These are phyloP conservation scores for Fraxinus americana DNA, from an alignment of 257 asterid species.

Conservation along the genomic window DNA sequence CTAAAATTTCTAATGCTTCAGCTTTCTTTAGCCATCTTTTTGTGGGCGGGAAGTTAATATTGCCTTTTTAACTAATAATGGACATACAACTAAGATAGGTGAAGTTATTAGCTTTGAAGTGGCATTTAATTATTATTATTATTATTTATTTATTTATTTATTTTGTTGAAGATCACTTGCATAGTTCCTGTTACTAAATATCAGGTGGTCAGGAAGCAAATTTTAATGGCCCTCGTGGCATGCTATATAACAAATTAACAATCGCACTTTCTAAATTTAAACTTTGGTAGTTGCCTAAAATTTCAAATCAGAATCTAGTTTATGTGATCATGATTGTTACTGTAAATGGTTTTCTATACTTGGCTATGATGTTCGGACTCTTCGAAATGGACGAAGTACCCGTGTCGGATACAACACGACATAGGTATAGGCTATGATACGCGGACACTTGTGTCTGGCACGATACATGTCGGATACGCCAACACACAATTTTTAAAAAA, in stretches of 20 bases:
- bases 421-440: no score
- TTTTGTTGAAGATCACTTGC: not conserved
- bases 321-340: slow-evolving; percentile 4
- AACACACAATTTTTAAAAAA: no score
- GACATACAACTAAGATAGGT: not conserved
- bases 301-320: slow-evolving; percentile 1
- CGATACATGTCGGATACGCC: no score
- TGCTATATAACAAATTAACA: not conserved
- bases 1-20: slow-evolving; percentile 6
- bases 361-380: no score
- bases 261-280: not conserved
- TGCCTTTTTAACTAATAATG: not conserved
- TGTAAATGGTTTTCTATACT: not conserved
- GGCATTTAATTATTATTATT: not conserved
- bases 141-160: not conserved
- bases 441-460: no score
- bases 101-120: not conserved
- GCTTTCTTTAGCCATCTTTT: not conserved
- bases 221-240: not conserved
- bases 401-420: no score
- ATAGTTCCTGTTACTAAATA: not conserved
- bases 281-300: slow-evolving; percentile 2
- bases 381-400: no score
- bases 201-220: not conserved
- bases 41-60: not conserved